Evolutionary conservation across 2,329 filamentous ascomycete genomes (phyloP).

Genomic region (Xylaria polymorpha): DNA sequence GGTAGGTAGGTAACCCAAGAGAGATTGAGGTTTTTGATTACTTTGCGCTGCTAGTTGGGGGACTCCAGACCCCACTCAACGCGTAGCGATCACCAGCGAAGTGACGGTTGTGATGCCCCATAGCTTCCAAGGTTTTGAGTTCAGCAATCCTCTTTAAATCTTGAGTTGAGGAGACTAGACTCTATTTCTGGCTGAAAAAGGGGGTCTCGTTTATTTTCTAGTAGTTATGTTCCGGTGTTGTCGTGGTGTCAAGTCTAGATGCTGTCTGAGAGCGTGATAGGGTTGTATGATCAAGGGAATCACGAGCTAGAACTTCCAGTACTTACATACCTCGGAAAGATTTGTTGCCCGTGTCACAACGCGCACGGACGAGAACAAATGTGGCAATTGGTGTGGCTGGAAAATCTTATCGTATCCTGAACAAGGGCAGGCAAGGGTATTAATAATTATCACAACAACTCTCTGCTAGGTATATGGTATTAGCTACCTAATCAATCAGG

Average conservation of each 20-base stretch:
- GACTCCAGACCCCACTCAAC: conserved; percentile 53
- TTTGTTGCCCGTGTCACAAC: not conserved
- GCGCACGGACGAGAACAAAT: conserved; percentile 1
- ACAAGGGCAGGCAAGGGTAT: no score
- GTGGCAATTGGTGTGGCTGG: conserved; percentile 1
- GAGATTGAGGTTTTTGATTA: conserved; percentile 39
- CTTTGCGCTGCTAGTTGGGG: conserved; percentile 56
- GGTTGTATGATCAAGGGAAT: not conserved
- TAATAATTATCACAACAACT: no score
- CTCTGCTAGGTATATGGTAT: no score
- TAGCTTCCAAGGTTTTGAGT: conserved; percentile 31
- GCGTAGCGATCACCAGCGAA: conserved; percentile 53
- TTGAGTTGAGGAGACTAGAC: not conserved
- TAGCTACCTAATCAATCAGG: no score
- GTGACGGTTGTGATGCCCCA: conserved; percentile 54
- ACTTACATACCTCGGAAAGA: not conserved
- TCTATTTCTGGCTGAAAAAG: not conserved
- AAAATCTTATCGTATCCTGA: not conserved
- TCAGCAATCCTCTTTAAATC: no score
- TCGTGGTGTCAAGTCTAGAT: not conserved
- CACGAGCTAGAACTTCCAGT: not conserved
- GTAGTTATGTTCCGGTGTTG: not conserved
- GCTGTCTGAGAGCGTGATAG: not conserved
- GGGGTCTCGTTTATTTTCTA: not conserved
- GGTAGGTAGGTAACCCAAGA: no score